Base-by-base conservation (phyloP, 2,329 filamentous ascomycete species). In the Paecilomyces sp. region DNA sequence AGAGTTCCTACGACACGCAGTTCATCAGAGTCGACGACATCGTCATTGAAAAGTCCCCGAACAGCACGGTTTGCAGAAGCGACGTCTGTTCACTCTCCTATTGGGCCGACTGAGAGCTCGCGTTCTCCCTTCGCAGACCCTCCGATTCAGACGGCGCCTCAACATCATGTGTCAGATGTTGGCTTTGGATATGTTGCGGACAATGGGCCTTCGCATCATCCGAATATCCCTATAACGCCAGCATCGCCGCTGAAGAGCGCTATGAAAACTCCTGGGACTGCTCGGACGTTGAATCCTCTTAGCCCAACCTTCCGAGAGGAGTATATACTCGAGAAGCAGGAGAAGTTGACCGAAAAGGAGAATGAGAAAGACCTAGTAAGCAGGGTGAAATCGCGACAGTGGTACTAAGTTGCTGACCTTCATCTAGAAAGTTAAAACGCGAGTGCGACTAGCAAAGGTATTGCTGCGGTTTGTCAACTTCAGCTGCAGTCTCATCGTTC, bases 401-500 rank as follows among this genome's bases (percentile, higher is more conserved):
- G 25, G 25, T 28, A 3, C 25, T 28, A 1, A 6, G 25, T 53
- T 5, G n/a, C 24, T 67, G 76, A 67, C 66, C 58, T 30, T 51
- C 3, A 6, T 60, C 54, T 71, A 96, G 93, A 95, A 90, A 88
- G 85, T 96, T 74, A 97, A 97, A 80, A 88, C 88, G 36, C 86
- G 91, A 66, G 92, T 97, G 34, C 87, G 94, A 54, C 83, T 97
- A 76, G 94, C 93, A 67, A 99, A 99, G 80, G 88, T 97, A 68
- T 85, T 96, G 63, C 87, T 99, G n/a, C 89, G 94, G 65, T 89
- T 91, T 59, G 90, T 97, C 78, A 97, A 93, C 82, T 97, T 99
- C 76, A 92, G 91, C 75, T 99, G 94, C 81, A 93, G 90, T 74
- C 83, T 97, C 62, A 97, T 99, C 72, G 91, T 99, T 65, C 84